Evolutionary conservation across 192 early-diverging fungal species (phyloP), one percentile per base, ranked within the genome.

Genomic region (Chytriomyces confervae): DNA sequence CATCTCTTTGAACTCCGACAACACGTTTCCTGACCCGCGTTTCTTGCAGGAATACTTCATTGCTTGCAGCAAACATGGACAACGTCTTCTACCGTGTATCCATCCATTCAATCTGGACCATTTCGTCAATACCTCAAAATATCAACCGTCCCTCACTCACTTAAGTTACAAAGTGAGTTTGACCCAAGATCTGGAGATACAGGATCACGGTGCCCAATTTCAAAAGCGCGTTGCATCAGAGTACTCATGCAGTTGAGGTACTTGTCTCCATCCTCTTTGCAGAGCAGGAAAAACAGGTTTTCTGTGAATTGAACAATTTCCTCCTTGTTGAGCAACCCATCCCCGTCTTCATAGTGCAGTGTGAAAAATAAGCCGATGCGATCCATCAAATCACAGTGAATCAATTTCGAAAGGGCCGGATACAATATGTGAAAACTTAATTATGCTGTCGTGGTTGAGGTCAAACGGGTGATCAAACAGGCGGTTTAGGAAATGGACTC

Each of bases 231-330:
- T 64, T 87, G 91, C 61, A 93, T 80, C 16, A 93, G 84, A 43
- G 83, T 85, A 29, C 86, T 89, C 29, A 93, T 85, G 23, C 86
- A 69, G 36, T 83, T 85, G 50, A 95, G 64, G 76, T 92, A 86
- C 57, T 75, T n/a, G n/a, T n/a, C n/a, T n/a, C n/a, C n/a, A n/a
- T n/a, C n/a, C n/a, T n/a, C n/a, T n/a, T n/a, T n/a, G 2, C 92
- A 77, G 57, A 92, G 84, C 1, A 98, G 84, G 76, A 94, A 97
- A 69, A 95, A 86, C 6, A 98, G 79, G 50, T 91, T 91, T 83
- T 97, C 95, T 1, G 93, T 93, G 66, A 97, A 84, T 51, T 91
- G 89, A 72, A 96, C 90, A 47, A 96, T 87, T 68, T 98, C 93
- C 47, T 93, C 88, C 46, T 94, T 90, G 45, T 75, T 89, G 61